Base-by-base conservation (phyloP, 768 basidiomycete genomes). In the Psilocybe tampanensis region DNA sequence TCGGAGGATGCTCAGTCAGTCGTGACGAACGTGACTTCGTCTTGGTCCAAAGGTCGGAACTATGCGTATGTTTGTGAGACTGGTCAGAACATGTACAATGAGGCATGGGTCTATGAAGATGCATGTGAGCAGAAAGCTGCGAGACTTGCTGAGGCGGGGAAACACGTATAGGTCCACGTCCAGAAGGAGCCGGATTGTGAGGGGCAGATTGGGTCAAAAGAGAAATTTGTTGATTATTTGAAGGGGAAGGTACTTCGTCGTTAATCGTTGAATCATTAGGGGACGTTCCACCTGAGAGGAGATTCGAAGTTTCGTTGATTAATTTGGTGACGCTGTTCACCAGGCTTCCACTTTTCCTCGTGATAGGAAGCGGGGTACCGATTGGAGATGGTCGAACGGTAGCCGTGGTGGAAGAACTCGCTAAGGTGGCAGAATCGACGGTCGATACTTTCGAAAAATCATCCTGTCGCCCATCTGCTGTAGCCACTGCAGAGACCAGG, bases 191-290 rank as follows among this genome's bases (percentile, higher is more conserved):
- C n/a, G 69, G 36, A 42, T 68, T 64, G 3, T 68, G 58, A 44
- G 74, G 69, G 53, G 65, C 86, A 8, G 86, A 87, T 60, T 82
- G 85, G n/a, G 84, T 84, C 34, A 88, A 78, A 22, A 88, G 75
- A 15, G 86, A 88, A 19, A 80, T 76, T 22, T 71, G 75, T 23
- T 68, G 68, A 51, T 72, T 74, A 53, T 56, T 56, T 17, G 58
- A 22, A 22, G 54, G 54, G 64, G 53, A 47, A 60, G 64, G 47
- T 49, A 56, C 12, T 39, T 55, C 52, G 29, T 63, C 19, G 45
- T 51, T 26, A 42, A 47, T 54, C 26, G 51, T 56, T 47, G 61
- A 33, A 47, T 68, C 62, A 22, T 61, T 52, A 26, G 62, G 52
- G 7, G 58, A 47, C 36, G 59, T 21, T 43, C 58, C 60, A 59